Evolutionary conservation across 306 rosid species (phyloP), one percentile per base, ranked within the genome.

Genomic region (Chamaecrista fasciculata): DNA sequence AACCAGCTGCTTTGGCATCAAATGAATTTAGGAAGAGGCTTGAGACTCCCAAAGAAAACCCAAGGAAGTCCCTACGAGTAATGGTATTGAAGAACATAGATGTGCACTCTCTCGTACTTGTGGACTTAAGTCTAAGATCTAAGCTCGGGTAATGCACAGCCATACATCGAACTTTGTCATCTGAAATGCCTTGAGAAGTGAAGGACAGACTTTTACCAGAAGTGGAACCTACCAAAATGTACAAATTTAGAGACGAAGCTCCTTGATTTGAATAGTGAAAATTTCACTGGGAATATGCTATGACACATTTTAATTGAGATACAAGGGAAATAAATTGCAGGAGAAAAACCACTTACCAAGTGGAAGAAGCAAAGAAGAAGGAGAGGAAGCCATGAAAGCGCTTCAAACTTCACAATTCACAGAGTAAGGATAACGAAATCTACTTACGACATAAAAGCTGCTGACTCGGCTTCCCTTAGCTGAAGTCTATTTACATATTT

Each of bases 1-100:
- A 79, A 60, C 98, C 98, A 83, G 98, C 96, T 69, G 85, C 98
- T 33, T 71, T 80, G 42, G 86, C 90, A 25, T 75, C 81, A 56
- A 80, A 60, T 53, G 90, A 72, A 69, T 69, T 61, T 4, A 71
- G 43, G 46, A 90, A 79, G 71, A 86, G 72, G 58, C 86, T 65
- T 11, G 96, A 78, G 47, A 81, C 76, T 66, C 94, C 97, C 24
- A 84, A 75, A 59, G 83, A 62, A 44, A 93, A 76, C 29, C 96
- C 92, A 64, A 93, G 72, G 80, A 85, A 48, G 21, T 88, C 78
- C 62, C 98, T 80, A 40, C 98, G 91, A n/a, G 77, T 76, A 67
- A 71, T 73, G 71, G 57, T 11, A 71, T 57, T 69, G 28, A 77
- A 48, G 28, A 77, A 48, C 19, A 39, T 75, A 57, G 77, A 80